Percentiles rank a stretch among this genome's conserved stretches.
Conservation (phyloP, 1,284 basidiomycete species). For the Paramarasmius palmivorus region DNA sequence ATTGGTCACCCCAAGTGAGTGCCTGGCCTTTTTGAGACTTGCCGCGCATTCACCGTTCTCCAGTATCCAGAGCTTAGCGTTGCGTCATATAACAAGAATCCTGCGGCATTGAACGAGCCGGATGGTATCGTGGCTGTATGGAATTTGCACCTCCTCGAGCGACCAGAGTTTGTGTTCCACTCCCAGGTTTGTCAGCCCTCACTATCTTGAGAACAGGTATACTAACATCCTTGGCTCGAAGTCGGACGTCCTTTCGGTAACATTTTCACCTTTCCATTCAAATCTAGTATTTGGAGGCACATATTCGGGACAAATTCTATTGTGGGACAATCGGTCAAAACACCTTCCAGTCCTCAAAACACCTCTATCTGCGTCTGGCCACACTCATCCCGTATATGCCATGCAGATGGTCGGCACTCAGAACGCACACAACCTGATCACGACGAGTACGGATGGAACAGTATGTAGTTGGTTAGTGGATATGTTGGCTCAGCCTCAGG, state of each 20-base stretch:
- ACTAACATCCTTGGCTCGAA: constrained; percentile 32
- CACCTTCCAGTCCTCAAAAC: constrained; percentile 96
- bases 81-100: constrained; percentile 96
- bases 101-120: constrained; percentile 87
- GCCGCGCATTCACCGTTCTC: background rate
- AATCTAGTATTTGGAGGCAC: constrained; percentile 97
- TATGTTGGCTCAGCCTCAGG: constrained; percentile 97
- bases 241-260: constrained; percentile 96
- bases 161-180: constrained; percentile 98
- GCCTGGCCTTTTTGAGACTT: constrained; percentile 9
- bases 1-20: constrained; percentile 93
- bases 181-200: constrained; percentile 69
- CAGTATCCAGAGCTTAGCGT: constrained; percentile 95
- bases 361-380: constrained; percentile 90
- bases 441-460: constrained; percentile 93
- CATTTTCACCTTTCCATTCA: constrained; percentile 97
- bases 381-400: constrained; percentile 97
- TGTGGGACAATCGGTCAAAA: constrained; percentile 99
- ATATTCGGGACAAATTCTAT: constrained; percentile 95
- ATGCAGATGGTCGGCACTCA: constrained; percentile 98
- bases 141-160: constrained; percentile 93
- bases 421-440: constrained; percentile 96
- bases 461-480: constrained; percentile 98
- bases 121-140: constrained; percentile 97
- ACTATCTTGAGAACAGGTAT: constrained; percentile 4